Percentiles rank a stretch among this genome's conserved stretches.
These are phyloP conservation scores for Sugiyamaella boreocaroliniensis DNA, from an alignment of 805 yeast species.

Conservation along the genomic window DNA sequence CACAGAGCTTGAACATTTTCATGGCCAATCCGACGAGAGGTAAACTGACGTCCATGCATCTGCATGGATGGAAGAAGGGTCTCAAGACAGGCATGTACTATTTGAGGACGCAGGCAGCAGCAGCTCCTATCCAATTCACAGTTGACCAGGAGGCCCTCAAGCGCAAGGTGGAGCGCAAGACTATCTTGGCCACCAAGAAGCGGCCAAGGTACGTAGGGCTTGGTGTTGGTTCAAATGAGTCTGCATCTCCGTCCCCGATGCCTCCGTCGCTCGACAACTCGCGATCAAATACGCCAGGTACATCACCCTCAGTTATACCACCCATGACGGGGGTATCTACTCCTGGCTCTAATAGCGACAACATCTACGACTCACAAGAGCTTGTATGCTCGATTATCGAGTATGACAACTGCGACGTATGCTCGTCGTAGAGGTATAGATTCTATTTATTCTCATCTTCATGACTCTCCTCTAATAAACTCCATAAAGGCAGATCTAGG, in stretches of 20 bases:
- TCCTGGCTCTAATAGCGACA: background rate
- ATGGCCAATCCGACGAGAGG: slow-evolving; percentile 84
- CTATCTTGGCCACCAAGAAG: background rate
- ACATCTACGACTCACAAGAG: background rate
- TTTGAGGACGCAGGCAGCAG: slow-evolving; percentile 90
- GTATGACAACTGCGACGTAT: background rate
- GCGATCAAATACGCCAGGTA: background rate
- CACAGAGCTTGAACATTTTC: slow-evolving; percentile 89
- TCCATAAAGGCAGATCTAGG: background rate
- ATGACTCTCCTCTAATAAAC: background rate
- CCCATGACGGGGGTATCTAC: background rate
- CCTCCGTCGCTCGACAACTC: background rate
- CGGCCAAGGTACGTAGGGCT: background rate
- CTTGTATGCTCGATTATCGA: background rate
- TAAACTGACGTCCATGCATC: slow-evolving; percentile 92
- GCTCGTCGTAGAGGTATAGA: background rate
- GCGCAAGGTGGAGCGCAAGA: background rate
- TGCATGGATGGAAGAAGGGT: slow-evolving; percentile 96
- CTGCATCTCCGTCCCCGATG: background rate
- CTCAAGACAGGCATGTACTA: slow-evolving; percentile 97
- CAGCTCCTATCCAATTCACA: slow-evolving; percentile 89
- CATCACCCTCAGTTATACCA: background rate
- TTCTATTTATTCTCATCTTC: background rate
- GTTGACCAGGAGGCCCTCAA: slow-evolving; percentile 38
- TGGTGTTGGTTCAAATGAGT: background rate